These are phyloP conservation scores for Leptographium wingfieldii DNA, from an alignment of 2,329 filamentous ascomycete species.

Conservation along the genomic window DNA sequence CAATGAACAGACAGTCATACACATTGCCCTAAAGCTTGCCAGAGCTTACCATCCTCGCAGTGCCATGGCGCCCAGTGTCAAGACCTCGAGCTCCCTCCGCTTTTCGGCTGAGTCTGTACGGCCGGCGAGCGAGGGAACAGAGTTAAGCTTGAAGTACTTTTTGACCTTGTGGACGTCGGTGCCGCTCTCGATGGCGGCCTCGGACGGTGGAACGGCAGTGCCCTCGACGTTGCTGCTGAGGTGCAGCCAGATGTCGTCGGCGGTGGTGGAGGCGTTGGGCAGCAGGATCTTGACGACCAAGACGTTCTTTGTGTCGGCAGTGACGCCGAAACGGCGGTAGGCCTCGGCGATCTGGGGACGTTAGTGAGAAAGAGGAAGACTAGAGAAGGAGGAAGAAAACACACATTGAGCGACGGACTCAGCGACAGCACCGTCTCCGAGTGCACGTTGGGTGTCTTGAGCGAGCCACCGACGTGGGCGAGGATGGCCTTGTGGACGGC, in stretches of 20 bases:
- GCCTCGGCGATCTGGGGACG: conserved; percentile 67
- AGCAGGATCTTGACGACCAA: conserved; percentile 68
- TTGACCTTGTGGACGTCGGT: conserved; percentile 58
- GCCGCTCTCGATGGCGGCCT: conserved; percentile 44
- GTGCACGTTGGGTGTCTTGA: conserved; percentile 77
- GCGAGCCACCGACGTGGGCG: conserved; percentile 40
- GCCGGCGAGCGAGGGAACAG: conserved; percentile 32
- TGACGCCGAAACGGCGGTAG: conserved; percentile 78
- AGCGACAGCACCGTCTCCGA: conserved; percentile 76
- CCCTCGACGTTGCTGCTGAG: conserved; percentile 51
- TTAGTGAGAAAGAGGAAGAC: not conserved
- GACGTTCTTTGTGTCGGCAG: conserved; percentile 56
- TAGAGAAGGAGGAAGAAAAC: not conserved
- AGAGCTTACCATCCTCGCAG: conserved; percentile 43
- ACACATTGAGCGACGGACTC: conserved; percentile 70
- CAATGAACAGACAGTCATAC: not conserved
- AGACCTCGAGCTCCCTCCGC: conserved; percentile 49
- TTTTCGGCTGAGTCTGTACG: conserved; percentile 21
- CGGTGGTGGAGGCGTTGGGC: conserved; percentile 25
- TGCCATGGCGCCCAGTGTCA: conserved; percentile 67
- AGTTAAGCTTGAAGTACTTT: conserved; percentile 78
- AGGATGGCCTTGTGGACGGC: conserved; percentile 69
- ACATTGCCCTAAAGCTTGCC: not conserved
- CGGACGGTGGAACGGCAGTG: conserved; percentile 41
- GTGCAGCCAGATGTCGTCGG: conserved; percentile 43